These are phyloP conservation scores for Pholiota molesta DNA, from an alignment of 768 basidiomycete species.

Conservation along the genomic window DNA sequence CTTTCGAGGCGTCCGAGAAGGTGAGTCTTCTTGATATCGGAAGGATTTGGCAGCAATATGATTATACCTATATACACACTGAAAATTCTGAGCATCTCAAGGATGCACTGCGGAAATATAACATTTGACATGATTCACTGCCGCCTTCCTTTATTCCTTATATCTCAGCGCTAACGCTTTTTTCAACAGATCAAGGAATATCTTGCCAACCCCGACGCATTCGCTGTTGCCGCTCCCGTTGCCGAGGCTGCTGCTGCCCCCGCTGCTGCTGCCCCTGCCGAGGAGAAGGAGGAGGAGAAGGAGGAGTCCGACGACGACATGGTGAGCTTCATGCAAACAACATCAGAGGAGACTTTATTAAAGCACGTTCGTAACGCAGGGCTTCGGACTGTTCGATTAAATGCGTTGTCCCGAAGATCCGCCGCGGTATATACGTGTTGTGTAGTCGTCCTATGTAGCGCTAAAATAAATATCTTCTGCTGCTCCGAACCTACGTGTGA, in stretches of 20 bases:
- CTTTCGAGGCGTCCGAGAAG: constrained; percentile 93
- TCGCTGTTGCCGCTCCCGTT: constrained; percentile 77
- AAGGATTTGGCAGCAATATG: constrained; percentile 24
- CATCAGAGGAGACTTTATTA: constrained; percentile 5
- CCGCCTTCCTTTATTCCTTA: neutral
- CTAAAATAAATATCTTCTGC: constrained; percentile 8
- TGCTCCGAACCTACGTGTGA: constrained; percentile 10
- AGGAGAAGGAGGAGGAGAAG: constrained; percentile 83
- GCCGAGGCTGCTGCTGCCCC: constrained; percentile 58
- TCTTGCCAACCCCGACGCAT: constrained; percentile 98
- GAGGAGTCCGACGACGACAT: constrained; percentile 90
- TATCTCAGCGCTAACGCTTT: constrained; percentile 21
- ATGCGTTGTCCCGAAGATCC: constrained; percentile 23
- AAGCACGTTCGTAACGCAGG: constrained; percentile 49
- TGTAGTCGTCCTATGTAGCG: constrained; percentile 14
- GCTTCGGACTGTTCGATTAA: constrained; percentile 95
- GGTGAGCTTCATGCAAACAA: constrained; percentile 47
- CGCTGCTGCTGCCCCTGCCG: constrained; percentile 58
- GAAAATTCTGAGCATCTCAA: constrained; percentile 78
- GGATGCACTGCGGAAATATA: constrained; percentile 43
- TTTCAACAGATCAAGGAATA: constrained; percentile 82
- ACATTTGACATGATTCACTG: constrained; percentile 32
- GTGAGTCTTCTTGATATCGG: constrained; percentile 43
- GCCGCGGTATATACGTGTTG: constrained; percentile 20
- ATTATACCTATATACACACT: constrained; percentile 58